Evolutionary conservation across 1,284 basidiomycete species (phyloP).

Genomic region (Malassezia vespertilionis): DNA sequence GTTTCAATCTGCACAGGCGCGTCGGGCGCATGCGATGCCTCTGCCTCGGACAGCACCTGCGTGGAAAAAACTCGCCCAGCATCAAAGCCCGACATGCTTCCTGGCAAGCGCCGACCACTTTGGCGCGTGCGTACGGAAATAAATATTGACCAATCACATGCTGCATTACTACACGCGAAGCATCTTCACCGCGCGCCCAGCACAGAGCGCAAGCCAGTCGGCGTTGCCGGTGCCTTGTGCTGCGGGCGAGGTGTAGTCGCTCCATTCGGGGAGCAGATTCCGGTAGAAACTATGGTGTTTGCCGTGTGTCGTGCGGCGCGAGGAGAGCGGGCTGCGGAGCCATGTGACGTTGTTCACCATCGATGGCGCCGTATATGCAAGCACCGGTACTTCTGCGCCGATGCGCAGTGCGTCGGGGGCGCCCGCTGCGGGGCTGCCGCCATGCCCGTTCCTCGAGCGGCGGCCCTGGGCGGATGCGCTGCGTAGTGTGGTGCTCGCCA

Average conservation of each 20-base stretch:
- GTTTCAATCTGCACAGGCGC: constrained; percentile 43
- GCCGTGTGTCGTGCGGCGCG: constrained; percentile 19
- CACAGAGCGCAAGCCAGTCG: constrained; percentile 25
- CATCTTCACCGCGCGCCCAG: constrained; percentile 19
- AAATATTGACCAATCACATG: neutral
- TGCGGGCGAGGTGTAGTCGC: constrained; percentile 27
- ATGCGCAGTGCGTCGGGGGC: constrained; percentile 30
- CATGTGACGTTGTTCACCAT: constrained; percentile 47
- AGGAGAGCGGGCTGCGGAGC: constrained; percentile 27
- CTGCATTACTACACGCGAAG: constrained; percentile 21
- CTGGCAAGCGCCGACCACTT: neutral
- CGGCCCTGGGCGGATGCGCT: constrained; percentile 43
- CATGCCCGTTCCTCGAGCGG: constrained; percentile 36
- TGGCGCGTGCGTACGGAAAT: neutral
- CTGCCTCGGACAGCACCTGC: constrained; percentile 35
- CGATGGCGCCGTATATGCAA: constrained; percentile 38
- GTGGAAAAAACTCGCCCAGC: constrained; percentile 40
- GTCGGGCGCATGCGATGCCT: constrained; percentile 36
- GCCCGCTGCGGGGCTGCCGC: constrained; percentile 16
- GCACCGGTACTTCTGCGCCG: constrained; percentile 38
- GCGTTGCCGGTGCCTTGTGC: constrained; percentile 7
- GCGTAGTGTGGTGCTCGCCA: constrained; percentile 39
- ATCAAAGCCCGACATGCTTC: constrained; percentile 46
- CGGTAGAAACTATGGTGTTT: constrained; percentile 23
- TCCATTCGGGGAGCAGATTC: constrained; percentile 43